Conservation (phyloP, 176 grass and related monocot genomes). For the Musa acuminata region DNA sequence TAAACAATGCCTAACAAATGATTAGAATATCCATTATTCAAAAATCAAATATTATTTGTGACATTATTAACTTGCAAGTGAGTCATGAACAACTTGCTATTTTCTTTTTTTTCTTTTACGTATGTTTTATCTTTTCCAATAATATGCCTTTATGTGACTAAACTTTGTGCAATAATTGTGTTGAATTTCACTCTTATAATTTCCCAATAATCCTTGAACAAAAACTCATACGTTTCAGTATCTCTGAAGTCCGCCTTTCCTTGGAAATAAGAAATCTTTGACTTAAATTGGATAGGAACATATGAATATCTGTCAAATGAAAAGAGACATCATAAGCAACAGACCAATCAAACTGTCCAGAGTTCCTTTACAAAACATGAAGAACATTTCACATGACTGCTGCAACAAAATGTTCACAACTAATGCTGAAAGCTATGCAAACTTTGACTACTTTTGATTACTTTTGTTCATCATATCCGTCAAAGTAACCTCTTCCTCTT, state of each 20-base stretch:
- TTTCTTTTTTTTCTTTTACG: no score
- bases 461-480: no score
- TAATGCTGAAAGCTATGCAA: not conserved
- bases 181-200: conserved; percentile 11
- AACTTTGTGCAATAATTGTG: no score
- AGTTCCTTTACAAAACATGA: not conserved
- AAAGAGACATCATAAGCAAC: not conserved
- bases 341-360: not conserved
- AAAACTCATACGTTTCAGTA: conserved; percentile 26
- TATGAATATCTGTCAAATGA: not conserved
- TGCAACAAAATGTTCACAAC: no score
- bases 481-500: no score
- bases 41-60: no score
- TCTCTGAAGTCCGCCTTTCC: conserved; percentile 30
- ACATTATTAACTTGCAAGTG: no score
- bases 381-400: not conserved
- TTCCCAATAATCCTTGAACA: conserved; percentile 88
- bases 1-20: no score
- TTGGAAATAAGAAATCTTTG: conserved; percentile 23
- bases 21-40: no score
- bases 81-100: no score
- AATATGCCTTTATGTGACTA: no score
- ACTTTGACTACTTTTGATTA: not conserved
- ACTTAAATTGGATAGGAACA: not conserved
- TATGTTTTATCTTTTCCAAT: no score